Evolutionary conservation across 495 filamentous ascomycete genomes (phyloP).

Genomic region (Amniculicola lignicola): DNA sequence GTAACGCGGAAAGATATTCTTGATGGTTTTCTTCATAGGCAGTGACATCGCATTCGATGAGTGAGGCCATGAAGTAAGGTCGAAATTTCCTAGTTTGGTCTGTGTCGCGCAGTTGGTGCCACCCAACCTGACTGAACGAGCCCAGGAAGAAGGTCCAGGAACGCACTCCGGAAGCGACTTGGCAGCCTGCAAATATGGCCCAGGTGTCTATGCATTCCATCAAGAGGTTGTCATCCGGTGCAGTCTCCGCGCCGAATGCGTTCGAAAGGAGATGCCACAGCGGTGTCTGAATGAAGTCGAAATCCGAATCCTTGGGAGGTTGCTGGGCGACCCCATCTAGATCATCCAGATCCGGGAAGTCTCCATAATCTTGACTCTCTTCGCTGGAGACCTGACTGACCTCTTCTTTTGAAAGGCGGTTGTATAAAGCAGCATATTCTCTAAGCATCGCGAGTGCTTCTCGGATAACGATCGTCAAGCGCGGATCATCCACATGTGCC

Average conservation of each 20-base stretch:
- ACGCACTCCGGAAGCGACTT: slow-evolving; percentile 39
- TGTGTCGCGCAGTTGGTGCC: slow-evolving; percentile 60
- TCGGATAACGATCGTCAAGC: slow-evolving; percentile 41
- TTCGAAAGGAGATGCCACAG: slow-evolving; percentile 62
- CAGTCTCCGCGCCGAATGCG: slow-evolving; percentile 62
- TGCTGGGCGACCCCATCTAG: slow-evolving; percentile 38
- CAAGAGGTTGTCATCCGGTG: slow-evolving; percentile 58
- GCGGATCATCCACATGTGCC: slow-evolving; percentile 42
- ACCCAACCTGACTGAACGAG: slow-evolving; percentile 55
- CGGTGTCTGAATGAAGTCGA: slow-evolving; percentile 50
- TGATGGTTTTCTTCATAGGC: slow-evolving; percentile 45
- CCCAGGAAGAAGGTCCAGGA: slow-evolving; percentile 60
- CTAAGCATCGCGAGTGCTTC: slow-evolving; percentile 46
- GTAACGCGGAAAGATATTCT: slow-evolving; percentile 55
- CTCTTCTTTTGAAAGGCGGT: not conserved
- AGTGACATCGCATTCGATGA: slow-evolving; percentile 50
- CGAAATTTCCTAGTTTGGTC: slow-evolving; percentile 63
- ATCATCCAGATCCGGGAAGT: slow-evolving; percentile 59
- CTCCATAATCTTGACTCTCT: slow-evolving; percentile 74
- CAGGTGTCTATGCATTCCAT: slow-evolving; percentile 44
- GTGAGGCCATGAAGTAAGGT: slow-evolving; percentile 57
- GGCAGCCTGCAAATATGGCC: slow-evolving; percentile 34
- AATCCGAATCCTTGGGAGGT: not conserved
- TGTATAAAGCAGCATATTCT: slow-evolving; percentile 33
- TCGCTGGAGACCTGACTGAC: slow-evolving; percentile 44